Evolutionary conservation across 148 eudicot species (phyloP).

Genomic region (Amaranthus palmeri): DNA sequence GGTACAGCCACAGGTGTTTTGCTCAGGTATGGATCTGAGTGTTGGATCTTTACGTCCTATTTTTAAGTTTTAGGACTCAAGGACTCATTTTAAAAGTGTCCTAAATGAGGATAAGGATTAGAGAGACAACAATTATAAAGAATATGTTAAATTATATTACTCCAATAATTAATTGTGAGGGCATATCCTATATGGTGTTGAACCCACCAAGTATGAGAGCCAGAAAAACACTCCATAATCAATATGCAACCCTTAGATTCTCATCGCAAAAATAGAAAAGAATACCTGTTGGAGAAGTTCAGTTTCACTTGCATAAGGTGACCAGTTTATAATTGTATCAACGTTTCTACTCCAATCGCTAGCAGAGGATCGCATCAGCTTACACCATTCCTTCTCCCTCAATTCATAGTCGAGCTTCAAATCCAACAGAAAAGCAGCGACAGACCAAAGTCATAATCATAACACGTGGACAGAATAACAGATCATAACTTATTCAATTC

Average conservation of each 20-base stretch:
- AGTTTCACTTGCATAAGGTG: constrained; percentile 82
- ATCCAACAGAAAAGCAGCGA: constrained; percentile 15
- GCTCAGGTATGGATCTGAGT: too few relatives aligned
- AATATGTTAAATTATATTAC: too few relatives aligned
- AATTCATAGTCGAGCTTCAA: constrained; percentile 76
- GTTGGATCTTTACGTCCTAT: too few relatives aligned
- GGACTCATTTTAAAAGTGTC: too few relatives aligned
- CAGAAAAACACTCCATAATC: not conserved
- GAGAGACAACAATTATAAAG: too few relatives aligned
- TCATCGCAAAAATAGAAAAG: constrained; percentile 5
- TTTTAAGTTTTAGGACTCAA: too few relatives aligned
- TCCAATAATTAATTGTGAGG: not conserved
- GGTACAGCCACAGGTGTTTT: too few relatives aligned
- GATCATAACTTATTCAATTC: not conserved
- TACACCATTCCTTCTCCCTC: constrained; percentile 47
- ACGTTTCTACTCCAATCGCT: constrained; percentile 68
- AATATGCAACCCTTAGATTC: not conserved
- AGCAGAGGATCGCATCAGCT: constrained; percentile 47
- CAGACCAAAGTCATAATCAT: not conserved
- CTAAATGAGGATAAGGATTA: too few relatives aligned
- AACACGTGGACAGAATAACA: not conserved
- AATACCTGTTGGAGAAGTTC: constrained; percentile 84
- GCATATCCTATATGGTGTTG: not conserved
- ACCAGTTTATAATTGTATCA: constrained; percentile 72
- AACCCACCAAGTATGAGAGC: not conserved